Percentiles rank a stretch among this genome's conserved stretches.
phyloP scores from a whole-genome alignment of 176 grass and related monocot species.

The Aegilops umbellulata region DNA sequence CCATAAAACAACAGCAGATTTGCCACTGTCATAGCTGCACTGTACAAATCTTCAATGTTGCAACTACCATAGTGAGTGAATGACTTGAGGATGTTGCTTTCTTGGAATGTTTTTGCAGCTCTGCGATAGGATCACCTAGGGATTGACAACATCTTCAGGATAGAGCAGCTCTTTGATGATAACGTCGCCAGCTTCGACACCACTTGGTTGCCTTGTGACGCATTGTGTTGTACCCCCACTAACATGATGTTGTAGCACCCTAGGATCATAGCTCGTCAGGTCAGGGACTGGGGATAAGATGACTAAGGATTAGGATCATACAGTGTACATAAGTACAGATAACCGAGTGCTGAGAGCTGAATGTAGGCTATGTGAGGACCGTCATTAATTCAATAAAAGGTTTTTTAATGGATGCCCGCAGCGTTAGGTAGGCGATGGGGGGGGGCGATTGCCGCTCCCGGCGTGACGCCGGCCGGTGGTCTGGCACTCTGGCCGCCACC shows the following conservation, averaged over 20 bases:
- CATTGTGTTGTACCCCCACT: not conserved
- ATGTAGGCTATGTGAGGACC: not conserved
- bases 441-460: no score
- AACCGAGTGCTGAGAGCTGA: not conserved
- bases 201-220: conserved; percentile 44
- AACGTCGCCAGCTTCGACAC: conserved; percentile 33
- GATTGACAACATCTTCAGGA: conserved; percentile 27
- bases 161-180: not conserved
- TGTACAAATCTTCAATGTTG: not conserved
- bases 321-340: conserved; percentile 10
- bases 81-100: not conserved
- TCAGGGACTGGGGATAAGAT: not conserved
- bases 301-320: not conserved
- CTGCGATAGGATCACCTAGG: conserved; percentile 59
- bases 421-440: no score
- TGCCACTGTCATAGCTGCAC: not conserved
- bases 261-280: conserved; percentile 12
- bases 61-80: no score
- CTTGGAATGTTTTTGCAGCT: conserved; percentile 44
- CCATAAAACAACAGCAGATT: no score
- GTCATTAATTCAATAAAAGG: not conserved
- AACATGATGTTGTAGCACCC: not conserved
- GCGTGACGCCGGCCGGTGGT: no score
- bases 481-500: no score
- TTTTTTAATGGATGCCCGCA: no score